These are phyloP conservation scores for Skeletonema grethae DNA, from an alignment of 108 stramenopile genomes.

Conservation along the genomic window DNA sequence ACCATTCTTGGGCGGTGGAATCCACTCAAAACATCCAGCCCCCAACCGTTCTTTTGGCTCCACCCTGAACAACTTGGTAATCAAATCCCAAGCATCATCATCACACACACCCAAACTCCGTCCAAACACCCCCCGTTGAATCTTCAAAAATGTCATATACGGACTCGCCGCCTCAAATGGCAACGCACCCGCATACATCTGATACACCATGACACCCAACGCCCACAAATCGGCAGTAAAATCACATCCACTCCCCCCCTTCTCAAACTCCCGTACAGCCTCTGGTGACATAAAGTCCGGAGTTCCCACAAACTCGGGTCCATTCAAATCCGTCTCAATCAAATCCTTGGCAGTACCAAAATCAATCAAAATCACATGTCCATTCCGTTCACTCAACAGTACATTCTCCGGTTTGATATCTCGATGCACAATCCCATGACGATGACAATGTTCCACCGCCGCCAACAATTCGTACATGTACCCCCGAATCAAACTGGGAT, in stretches of 20 bases:
- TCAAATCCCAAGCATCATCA: conserved; percentile 84
- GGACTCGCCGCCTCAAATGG: conserved; percentile 87
- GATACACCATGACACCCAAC: conserved; percentile 75
- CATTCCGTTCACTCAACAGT: conserved; percentile 68
- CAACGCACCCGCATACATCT: conserved; percentile 73
- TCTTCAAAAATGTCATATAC: conserved; percentile 87
- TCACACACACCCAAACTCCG: conserved; percentile 70
- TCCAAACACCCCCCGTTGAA: conserved; percentile 61
- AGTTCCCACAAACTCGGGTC: conserved; percentile 99
- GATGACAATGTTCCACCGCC: conserved; percentile 91
- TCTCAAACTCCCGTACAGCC: conserved; percentile 69
- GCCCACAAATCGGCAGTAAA: conserved; percentile 87
- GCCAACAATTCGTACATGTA: conserved; percentile 85
- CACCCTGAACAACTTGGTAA: conserved; percentile 59
- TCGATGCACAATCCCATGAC: conserved; percentile 92
- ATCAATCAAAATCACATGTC: conserved; percentile 93
- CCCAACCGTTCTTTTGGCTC: conserved; percentile 75
- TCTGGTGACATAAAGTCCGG: conserved; percentile 99
- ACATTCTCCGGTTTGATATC: conserved; percentile 98
- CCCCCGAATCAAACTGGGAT: conserved; percentile 69
- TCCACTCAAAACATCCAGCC: conserved; percentile 64
- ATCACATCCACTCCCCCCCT: conserved; percentile 35
- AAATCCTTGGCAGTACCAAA: conserved; percentile 98
- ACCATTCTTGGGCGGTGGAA: conserved; percentile 33
- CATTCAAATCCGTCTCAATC: conserved; percentile 91